Percentiles rank a stretch among this genome's conserved stretches.
phyloP scores from a whole-genome alignment of 176 grass and related monocot genomes.

The Triticum monococcum region DNA sequence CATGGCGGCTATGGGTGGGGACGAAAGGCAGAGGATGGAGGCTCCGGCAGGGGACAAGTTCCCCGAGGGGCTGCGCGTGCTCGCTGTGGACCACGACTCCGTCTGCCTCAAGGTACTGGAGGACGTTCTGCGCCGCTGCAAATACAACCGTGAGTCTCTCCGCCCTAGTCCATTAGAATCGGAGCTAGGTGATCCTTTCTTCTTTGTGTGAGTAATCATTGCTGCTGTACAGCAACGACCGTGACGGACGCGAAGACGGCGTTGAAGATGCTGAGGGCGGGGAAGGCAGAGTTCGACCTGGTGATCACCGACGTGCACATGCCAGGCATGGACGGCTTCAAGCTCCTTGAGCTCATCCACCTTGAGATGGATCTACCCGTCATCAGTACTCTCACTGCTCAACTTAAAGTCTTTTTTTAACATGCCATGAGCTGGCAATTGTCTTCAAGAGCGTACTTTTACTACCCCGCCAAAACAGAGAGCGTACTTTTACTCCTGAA shows the following conservation, averaged over 20 bases:
- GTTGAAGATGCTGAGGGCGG: slow-evolving; percentile 45
- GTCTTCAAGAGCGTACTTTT: too few relatives aligned
- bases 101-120: slow-evolving; percentile 21
- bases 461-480: too few relatives aligned
- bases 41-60: slow-evolving; percentile 7
- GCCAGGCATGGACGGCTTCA: slow-evolving; percentile 35
- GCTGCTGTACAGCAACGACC: slow-evolving; percentile 43
- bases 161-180: neutral
- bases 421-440: neutral
- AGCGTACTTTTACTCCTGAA: too few relatives aligned
- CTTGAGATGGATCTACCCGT: slow-evolving; percentile 70
- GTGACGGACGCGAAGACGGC: slow-evolving; percentile 23
- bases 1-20: neutral
- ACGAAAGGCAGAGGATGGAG: neutral
- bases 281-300: slow-evolving; percentile 46
- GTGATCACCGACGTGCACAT: slow-evolving; percentile 62
- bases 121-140: neutral
- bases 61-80: slow-evolving; percentile 33
- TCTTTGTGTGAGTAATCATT: neutral
- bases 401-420: neutral
- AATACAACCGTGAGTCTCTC: slow-evolving; percentile 35
- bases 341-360: slow-evolving; percentile 48
- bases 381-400: slow-evolving; percentile 39
- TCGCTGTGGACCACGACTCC: slow-evolving; percentile 30
- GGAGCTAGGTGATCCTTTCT: neutral